Conservation (phyloP, 768 basidiomycete species). For the Leccinellum rugosiceps region DNA sequence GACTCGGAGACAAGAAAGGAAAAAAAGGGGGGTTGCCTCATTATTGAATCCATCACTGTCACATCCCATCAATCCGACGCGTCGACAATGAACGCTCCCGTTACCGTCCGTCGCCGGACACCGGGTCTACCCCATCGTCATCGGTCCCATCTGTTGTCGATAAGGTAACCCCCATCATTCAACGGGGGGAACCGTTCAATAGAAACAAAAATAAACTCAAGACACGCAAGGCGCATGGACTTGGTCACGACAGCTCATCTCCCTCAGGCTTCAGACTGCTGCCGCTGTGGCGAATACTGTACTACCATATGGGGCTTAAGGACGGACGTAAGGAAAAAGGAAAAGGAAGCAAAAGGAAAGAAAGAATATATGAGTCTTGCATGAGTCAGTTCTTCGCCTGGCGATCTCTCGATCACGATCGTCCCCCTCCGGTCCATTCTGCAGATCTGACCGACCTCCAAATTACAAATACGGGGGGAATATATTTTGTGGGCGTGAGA, state of each 20-base stretch:
- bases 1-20: neutral
- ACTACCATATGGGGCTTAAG: constrained; percentile 1
- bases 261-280: neutral
- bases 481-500: neutral
- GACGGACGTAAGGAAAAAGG: constrained; percentile 5
- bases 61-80: neutral
- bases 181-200: neutral
- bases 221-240: neutral
- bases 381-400: neutral
- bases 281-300: too few species aligned
- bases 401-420: constrained; percentile 22
- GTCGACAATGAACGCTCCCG: neutral
- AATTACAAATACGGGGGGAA: neutral
- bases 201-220: neutral
- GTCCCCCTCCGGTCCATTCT: constrained; percentile 3
- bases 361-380: neutral
- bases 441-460: neutral
- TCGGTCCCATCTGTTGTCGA: neutral
- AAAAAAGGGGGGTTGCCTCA: neutral
- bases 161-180: neutral
- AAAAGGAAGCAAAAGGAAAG: neutral
- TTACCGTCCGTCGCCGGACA: neutral
- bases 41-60: neutral
- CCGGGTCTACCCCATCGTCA: neutral
- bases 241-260: too few species aligned